These are phyloP conservation scores for Posidonia australis DNA, from an alignment of 106 monocot species.

Conservation along the genomic window DNA sequence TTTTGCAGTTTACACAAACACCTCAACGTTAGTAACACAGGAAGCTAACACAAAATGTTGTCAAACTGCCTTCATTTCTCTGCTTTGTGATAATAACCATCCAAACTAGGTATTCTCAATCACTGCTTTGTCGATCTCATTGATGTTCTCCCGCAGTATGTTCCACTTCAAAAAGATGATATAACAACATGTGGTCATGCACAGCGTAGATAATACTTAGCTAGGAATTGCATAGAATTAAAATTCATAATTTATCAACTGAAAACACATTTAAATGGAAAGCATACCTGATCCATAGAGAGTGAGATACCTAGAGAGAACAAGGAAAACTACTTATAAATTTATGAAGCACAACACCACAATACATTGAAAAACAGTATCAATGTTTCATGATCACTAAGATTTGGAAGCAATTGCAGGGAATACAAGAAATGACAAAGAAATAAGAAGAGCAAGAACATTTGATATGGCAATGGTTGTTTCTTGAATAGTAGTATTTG, in stretches of 20 bases:
- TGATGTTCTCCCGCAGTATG: not conserved
- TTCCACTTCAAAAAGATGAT: conserved; percentile 5
- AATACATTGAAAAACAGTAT: too few species aligned
- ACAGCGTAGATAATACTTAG: not conserved
- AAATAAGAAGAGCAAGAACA: too few species aligned
- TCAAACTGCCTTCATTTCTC: not conserved
- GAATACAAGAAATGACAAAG: too few species aligned
- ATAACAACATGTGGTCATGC: not conserved
- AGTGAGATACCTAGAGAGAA: conserved; percentile 3
- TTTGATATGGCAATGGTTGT: too few species aligned
- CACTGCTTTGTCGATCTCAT: conserved; percentile 7
- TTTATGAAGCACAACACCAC: not conserved
- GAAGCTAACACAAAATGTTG: not conserved
- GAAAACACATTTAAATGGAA: not conserved
- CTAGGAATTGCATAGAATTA: not conserved
- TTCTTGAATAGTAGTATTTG: too few species aligned
- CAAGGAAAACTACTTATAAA: not conserved
- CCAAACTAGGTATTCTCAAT: not conserved
- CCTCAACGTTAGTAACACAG: too few species aligned
- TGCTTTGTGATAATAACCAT: not conserved
- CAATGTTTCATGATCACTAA: too few species aligned
- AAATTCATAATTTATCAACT: not conserved
- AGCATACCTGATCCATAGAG: conserved; percentile 2
- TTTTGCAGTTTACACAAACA: too few species aligned
- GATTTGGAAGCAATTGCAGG: too few species aligned